These are phyloP conservation scores for Herpetomonas muscarum DNA, from an alignment of 208 protist genomes.

Conservation along the genomic window DNA sequence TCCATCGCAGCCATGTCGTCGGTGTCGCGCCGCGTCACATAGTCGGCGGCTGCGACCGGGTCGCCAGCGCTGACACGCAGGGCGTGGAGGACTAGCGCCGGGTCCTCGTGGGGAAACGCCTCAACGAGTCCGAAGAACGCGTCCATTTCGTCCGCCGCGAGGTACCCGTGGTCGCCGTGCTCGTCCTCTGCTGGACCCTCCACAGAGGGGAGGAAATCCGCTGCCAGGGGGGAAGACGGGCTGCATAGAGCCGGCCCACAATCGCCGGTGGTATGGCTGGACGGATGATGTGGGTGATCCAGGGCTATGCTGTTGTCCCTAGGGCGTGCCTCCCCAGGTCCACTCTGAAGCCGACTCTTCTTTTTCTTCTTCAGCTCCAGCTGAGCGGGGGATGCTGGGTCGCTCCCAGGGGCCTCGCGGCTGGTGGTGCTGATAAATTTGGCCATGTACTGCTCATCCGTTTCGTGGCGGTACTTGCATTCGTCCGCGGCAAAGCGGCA, in stretches of 20 bases:
- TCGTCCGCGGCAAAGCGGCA: constrained; percentile 37
- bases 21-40: constrained; percentile 19
- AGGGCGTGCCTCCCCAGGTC: too few relatives aligned
- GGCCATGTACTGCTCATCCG: constrained; percentile 30
- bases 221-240: not conserved
- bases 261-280: too few relatives aligned
- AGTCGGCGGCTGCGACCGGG: constrained; percentile 23
- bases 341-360: not conserved
- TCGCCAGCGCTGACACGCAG: constrained; percentile 50
- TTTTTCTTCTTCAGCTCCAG: not conserved
- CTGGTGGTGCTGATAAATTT: constrained; percentile 10
- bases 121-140: constrained; percentile 44
- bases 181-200: not conserved
- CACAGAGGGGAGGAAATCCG: not conserved
- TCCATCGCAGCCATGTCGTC: constrained; percentile 16
- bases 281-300: too few relatives aligned
- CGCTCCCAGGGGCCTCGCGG: not conserved
- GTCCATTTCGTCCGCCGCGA: constrained; percentile 26
- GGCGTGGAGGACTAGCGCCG: constrained; percentile 41
- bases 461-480: constrained; percentile 69
- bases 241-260: too few relatives aligned
- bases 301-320: too few relatives aligned
- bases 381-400: not conserved
- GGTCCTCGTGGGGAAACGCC: constrained; percentile 45
- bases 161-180: constrained; percentile 1